These are phyloP conservation scores for Ceratobasidium sp. DNA, from an alignment of 1,284 basidiomycete species.

Conservation along the genomic window DNA sequence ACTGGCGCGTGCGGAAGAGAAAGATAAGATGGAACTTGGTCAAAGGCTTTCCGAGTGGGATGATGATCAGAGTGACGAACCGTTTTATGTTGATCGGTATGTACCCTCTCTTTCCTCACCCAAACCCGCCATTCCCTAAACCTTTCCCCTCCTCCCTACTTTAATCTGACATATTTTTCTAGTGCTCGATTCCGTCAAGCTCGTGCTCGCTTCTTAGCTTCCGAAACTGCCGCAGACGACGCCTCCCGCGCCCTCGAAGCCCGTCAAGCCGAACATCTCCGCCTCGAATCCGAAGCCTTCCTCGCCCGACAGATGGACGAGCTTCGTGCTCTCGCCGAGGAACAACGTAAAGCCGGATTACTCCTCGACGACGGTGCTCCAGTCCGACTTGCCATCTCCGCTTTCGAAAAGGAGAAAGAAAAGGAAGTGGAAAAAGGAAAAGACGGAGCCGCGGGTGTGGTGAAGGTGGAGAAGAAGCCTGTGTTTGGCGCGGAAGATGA, in stretches of 20 bases:
- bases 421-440: constrained; percentile 18
- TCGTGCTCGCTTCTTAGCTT: constrained; percentile 70
- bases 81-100: constrained; percentile 86
- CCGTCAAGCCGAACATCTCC: constrained; percentile 82
- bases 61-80: constrained; percentile 88
- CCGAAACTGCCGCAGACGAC: constrained; percentile 84
- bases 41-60: constrained; percentile 84
- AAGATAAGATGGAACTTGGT: constrained; percentile 75
- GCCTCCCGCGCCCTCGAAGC: constrained; percentile 83
- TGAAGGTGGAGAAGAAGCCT: constrained; percentile 43
- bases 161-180: constrained; percentile 47
- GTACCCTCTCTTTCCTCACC: constrained; percentile 47
- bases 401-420: constrained; percentile 44
- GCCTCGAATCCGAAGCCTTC: constrained; percentile 88
- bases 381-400: constrained; percentile 79
- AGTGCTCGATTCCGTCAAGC: constrained; percentile 59
- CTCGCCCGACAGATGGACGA: constrained; percentile 90
- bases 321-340: constrained; percentile 84
- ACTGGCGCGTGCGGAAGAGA: constrained; percentile 77
- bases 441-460: not conserved
- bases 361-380: constrained; percentile 91
- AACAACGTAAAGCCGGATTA: constrained; percentile 86
- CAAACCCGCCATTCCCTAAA: no score
- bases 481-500: constrained; percentile 88
- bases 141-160: no score